phyloP scores from a whole-genome alignment of 306 rosid species.

The Lathyrus sativus region DNA sequence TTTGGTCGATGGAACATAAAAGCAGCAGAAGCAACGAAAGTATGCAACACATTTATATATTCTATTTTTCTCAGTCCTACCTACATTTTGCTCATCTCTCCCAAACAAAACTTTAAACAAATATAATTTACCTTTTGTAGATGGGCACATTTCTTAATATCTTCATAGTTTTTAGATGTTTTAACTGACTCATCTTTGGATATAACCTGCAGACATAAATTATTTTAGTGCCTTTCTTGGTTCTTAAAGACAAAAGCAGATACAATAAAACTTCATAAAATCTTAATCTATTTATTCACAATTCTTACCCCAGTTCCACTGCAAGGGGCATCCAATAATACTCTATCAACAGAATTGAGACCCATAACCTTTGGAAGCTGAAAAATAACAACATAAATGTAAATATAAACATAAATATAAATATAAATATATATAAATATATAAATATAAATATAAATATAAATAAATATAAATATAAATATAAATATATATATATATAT shows the following conservation, averaged over 20 bases:
- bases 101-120: constrained; percentile 18
- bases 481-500: background rate
- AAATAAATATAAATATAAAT: constrained; percentile 1
- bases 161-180: constrained; percentile 77
- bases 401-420: constrained; percentile 1
- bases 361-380: constrained; percentile 95
- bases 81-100: background rate
- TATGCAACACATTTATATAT: background rate
- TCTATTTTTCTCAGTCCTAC: background rate
- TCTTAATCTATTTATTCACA: background rate
- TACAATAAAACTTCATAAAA: background rate
- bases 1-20: background rate
- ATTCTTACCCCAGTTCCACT: constrained; percentile 95
- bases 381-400: constrained; percentile 26
- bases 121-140: constrained; percentile 72
- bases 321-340: constrained; percentile 97
- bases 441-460: background rate
- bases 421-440: background rate
- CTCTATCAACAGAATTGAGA: constrained; percentile 74
- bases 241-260: background rate
- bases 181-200: constrained; percentile 97
- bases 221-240: background rate
- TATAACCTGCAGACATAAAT: constrained; percentile 65
- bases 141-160: constrained; percentile 71
- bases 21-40: constrained; percentile 12